These are phyloP conservation scores for Yamadazyma siamensis DNA, from an alignment of 1,139 yeast genomes.

Conservation along the genomic window DNA sequence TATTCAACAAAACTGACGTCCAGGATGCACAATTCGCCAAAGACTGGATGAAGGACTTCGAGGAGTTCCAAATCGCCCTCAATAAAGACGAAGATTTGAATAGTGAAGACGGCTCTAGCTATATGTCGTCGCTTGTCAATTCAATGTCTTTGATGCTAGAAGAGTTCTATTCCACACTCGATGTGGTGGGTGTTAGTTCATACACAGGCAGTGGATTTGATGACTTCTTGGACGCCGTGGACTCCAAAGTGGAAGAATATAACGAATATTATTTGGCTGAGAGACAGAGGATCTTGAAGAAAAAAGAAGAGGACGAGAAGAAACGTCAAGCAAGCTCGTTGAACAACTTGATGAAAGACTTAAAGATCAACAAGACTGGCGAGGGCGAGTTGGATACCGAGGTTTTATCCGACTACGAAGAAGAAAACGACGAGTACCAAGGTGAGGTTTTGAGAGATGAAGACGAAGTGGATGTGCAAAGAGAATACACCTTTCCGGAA, in stretches of 20 bases:
- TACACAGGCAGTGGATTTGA: conserved; percentile 94
- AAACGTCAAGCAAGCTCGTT: conserved; percentile 69
- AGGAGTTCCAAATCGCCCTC: conserved; percentile 79
- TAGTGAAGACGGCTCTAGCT: conserved; percentile 77
- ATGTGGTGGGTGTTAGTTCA: conserved; percentile 87
- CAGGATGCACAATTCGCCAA: conserved; percentile 81
- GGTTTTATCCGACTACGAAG: conserved; percentile 67
- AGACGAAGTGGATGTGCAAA: conserved; percentile 59
- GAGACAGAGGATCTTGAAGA: conserved; percentile 74
- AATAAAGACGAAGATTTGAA: conserved; percentile 58
- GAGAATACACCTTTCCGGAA: conserved; percentile 77
- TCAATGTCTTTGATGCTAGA: conserved; percentile 96
- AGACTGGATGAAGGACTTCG: conserved; percentile 98
- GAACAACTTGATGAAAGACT: conserved; percentile 73
- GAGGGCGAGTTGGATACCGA: conserved; percentile 52
- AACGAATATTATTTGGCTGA: conserved; percentile 80
- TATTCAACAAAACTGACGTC: conserved; percentile 93
- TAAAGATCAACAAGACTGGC: conserved; percentile 56
- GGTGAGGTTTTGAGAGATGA: conserved; percentile 66
- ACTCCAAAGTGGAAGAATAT: conserved; percentile 84
- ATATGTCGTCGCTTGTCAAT: conserved; percentile 90
- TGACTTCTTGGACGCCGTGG: conserved; percentile 80
- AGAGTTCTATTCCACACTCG: conserved; percentile 91
- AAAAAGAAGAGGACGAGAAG: conserved; percentile 75
- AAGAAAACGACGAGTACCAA: conserved; percentile 52